Evolutionary conservation across 1,284 basidiomycete genomes (phyloP), one percentile per base, ranked within the genome.

Genomic region (Cutaneotrichosporon mucoides): DNA sequence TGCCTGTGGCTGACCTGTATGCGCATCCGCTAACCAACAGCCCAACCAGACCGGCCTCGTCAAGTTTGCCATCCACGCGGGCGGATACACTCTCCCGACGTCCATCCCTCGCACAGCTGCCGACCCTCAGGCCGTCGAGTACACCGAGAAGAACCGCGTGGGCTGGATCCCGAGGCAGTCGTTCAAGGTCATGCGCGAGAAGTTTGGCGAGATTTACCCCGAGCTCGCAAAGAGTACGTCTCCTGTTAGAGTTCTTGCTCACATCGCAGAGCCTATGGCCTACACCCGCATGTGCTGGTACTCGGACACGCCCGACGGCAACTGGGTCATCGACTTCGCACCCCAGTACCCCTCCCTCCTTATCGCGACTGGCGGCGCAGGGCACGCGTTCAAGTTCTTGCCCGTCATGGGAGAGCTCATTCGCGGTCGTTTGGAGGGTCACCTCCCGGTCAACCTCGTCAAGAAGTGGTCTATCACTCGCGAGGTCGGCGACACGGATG

Each of bases 251-350:
- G 35, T 9, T 12, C 13, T 2, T 46, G 6, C 33, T 15, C 44
- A 47, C 15, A 24, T 50, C 6, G 12, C 58, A 66, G 64, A 84
- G 70, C 83, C 86, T 0, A 87, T 90, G 66, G 75, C 76, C 24
- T 79, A 78, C 4, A 92, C 89, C 6, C 82, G 92, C 54, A 79
- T 94, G 63, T 94, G 92, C 79, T 93, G 90, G 89, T 92, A 78
- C 56, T 68, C 66, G 5, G 71, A 71, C 52, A 66, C 63, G 8
- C 59, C 65, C 12, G 88, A 92, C 70, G 84, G 84, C 1, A 81
- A 91, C 75, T 92, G 88, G 87, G 80, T 91, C 42, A 88, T 92
- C 63, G 88, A 89, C 40, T 81, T 76, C 47, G 82, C 86, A 61
- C 85, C 87, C 1, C 70, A 73, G 6, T 82, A 88, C 68, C 69